Evolutionary conservation across 176 grass and related monocot genomes (phyloP), one percentile per base, ranked within the genome.

Genomic region (Puya raimondii): DNA sequence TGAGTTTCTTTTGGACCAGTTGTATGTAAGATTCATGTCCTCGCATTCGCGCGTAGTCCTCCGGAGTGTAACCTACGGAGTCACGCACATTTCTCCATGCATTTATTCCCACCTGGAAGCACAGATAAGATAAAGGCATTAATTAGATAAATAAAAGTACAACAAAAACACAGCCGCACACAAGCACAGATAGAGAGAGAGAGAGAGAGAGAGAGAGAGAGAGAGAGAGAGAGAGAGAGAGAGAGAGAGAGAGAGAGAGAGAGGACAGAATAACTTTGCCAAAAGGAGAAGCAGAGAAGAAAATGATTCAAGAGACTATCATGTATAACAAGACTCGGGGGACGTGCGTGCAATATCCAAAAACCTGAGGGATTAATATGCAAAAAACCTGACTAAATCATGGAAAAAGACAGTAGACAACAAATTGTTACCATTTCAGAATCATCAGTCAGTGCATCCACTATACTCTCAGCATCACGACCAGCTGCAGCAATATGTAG

Each of bases 401-500:
- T 80, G 67, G 57, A 21, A 23, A 23, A 84, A 70, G 22, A 42
- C 49, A 72, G 50, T 52, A 81, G 64, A 70, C 21, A 76, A 78
- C 42, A 67, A 59, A n/a, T 48, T 99, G 93, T 90, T 90, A 85
- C 74, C 79, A 42, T 42, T 42, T 76, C 81, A 85, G 90, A 90
- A 84, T 99, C 94, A 79, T 74, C 72, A 12, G 90, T 93, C 21
- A 99, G 80, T 9, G 80, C 94, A 82, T 99, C 94, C 80, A 99
- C 27, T 64, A 99, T 78, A 64, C 75, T 82, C 50, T 93, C 87
- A 72, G 87, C 75, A 65, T 82, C 82, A 72, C 64, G 76, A 54
- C 71, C 88, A 23, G 90, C 76, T 64, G 94, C 90, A 20, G 90
- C 94, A 84, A 89, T 82, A 93, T 99, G 94, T 29, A 99, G 87